phyloP scores from a whole-genome alignment of 1,284 basidiomycete species.

The Apiotrichum gamsii region DNA sequence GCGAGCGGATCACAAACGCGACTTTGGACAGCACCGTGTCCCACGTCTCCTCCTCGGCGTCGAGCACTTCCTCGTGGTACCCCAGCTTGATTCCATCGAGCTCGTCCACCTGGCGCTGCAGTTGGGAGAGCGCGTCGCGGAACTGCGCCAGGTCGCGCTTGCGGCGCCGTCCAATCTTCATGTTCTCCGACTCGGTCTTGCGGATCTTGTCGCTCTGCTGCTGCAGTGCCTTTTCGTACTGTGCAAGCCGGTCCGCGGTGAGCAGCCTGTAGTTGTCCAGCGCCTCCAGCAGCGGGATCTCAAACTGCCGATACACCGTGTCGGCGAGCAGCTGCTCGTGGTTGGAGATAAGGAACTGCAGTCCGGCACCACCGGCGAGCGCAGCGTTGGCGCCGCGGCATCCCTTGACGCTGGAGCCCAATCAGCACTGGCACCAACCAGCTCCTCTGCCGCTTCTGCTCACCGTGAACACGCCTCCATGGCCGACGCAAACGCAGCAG shows the following conservation, averaged over 20 bases:
- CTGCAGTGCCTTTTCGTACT: conserved; percentile 69
- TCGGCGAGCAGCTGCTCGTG: conserved; percentile 86
- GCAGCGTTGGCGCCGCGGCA: conserved; percentile 39
- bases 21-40: conserved; percentile 78
- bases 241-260: conserved; percentile 61
- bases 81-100: conserved; percentile 49
- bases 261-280: conserved; percentile 63
- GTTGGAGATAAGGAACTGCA: conserved; percentile 87
- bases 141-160: conserved; percentile 81
- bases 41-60: conserved; percentile 88
- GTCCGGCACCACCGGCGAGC: conserved; percentile 70
- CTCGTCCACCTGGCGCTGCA: conserved; percentile 72
- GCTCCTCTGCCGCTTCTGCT: too few species aligned
- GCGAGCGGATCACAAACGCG: conserved; percentile 43
- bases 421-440: too few species aligned
- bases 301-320: conserved; percentile 79
- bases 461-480: conserved; percentile 76
- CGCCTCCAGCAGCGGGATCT: conserved; percentile 77
- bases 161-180: conserved; percentile 62
- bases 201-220: conserved; percentile 80
- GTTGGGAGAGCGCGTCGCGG: conserved; percentile 68
- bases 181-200: conserved; percentile 79
- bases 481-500: conserved; percentile 78
- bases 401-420: conserved; percentile 37
- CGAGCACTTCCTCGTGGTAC: conserved; percentile 63